These are phyloP conservation scores for Neonectria ditissima DNA, from an alignment of 2,329 filamentous ascomycete genomes.

Conservation along the genomic window DNA sequence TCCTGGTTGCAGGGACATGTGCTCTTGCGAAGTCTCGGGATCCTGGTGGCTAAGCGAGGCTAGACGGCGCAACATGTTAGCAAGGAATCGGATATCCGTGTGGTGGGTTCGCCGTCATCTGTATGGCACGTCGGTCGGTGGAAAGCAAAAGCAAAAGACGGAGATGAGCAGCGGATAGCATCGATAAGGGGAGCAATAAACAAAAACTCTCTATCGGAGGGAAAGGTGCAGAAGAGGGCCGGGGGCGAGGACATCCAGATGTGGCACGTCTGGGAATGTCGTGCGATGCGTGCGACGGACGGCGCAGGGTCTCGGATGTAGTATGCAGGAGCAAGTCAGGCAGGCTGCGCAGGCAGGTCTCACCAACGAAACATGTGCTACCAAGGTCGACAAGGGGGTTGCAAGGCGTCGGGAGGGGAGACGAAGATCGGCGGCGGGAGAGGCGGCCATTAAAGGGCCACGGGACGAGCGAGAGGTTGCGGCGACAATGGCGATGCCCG, in stretches of 20 bases:
- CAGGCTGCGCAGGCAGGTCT: conserved; percentile 43
- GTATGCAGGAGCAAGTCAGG: conserved; percentile 35
- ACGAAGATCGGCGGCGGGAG: conserved; percentile 4
- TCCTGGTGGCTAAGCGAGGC: conserved; percentile 43
- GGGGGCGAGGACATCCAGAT: conserved; percentile 25
- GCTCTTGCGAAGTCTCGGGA: conserved; percentile 52
- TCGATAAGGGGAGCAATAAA: conserved; percentile 22
- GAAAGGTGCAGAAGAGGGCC: conserved; percentile 19
- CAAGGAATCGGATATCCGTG: conserved; percentile 39
- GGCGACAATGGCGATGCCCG: conserved; percentile 29
- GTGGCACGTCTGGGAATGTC: conserved; percentile 21
- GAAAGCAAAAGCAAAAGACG: conserved; percentile 30
- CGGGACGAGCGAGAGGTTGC: conserved; percentile 23
- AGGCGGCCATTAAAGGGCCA: conserved; percentile 40
- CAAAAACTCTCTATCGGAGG: conserved; percentile 19
- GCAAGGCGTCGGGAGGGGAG: conserved; percentile 23
- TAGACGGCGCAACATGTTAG: conserved; percentile 48
- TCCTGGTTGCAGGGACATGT: conserved; percentile 71
- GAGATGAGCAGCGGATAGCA: conserved; percentile 18
- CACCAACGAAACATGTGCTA: conserved; percentile 48
- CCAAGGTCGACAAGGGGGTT: conserved; percentile 37
- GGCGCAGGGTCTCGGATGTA: conserved; percentile 36
- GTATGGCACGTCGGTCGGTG: conserved; percentile 35
- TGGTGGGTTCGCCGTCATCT: conserved; percentile 42
- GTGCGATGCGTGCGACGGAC: conserved; percentile 39